Conservation (phyloP, 495 filamentous ascomycete genomes). For the Neurospora tetraspora region DNA sequence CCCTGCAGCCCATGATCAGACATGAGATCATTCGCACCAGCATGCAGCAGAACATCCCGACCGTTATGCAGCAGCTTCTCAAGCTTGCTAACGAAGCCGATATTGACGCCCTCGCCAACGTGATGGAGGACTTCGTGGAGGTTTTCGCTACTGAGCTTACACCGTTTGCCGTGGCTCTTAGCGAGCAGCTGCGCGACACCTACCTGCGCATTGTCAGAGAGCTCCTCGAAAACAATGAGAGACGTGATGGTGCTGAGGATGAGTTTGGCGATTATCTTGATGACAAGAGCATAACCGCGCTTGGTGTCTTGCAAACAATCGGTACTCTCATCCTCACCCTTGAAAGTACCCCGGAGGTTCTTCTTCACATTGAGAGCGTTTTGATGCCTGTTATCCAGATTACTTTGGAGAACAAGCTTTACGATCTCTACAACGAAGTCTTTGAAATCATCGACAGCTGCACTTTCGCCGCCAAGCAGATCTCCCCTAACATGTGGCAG, state of each 20-base stretch:
- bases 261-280: constrained; percentile 84
- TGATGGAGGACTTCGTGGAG: constrained; percentile 99
- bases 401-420: constrained; percentile 94
- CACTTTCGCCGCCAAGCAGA: constrained; percentile 93
- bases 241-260: constrained; percentile 62
- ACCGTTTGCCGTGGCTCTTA: constrained; percentile 94
- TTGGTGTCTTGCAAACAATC: constrained; percentile 95
- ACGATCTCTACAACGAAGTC: constrained; percentile 92
- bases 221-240: constrained; percentile 73
- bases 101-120: constrained; percentile 88
- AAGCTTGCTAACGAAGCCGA: constrained; percentile 95
- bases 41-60: constrained; percentile 98
- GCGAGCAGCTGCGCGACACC: constrained; percentile 91
- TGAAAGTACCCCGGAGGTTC: constrained; percentile 91
- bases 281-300: constrained; percentile 95
- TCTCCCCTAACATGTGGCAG: constrained; percentile 95
- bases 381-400: constrained; percentile 94
- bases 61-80: constrained; percentile 97
- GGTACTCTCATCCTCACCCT: constrained; percentile 93
- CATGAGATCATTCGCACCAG: constrained; percentile 86
- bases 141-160: constrained; percentile 94
- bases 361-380: constrained; percentile 86
- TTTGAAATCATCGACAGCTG: constrained; percentile 99
- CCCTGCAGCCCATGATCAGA: constrained; percentile 87
- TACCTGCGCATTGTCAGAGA: constrained; percentile 91